A percentile compares a stretch with the other conserved stretches of the same genome.
These are phyloP conservation scores for Botryotinia convoluta DNA, from an alignment of 2,329 filamentous ascomycete species.

Conservation along the genomic window DNA sequence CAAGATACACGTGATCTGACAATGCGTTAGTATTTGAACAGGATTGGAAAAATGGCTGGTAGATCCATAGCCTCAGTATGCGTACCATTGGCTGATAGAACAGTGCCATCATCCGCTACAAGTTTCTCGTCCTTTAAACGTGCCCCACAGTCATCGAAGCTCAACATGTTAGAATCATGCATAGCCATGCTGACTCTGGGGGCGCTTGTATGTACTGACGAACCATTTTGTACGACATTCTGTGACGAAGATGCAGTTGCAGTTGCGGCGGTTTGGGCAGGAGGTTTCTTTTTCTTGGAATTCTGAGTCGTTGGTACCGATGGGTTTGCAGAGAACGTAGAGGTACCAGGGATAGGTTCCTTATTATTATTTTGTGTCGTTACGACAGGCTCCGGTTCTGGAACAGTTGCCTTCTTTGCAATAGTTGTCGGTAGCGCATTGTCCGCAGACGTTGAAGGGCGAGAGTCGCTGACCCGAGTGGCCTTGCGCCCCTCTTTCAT, in stretches of 20 bases:
- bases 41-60: not conserved
- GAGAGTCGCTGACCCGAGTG: slow-evolving; percentile 39
- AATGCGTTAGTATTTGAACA: slow-evolving; percentile 25
- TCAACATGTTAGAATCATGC: slow-evolving; percentile 80
- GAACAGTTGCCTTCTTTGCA: slow-evolving; percentile 43
- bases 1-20: slow-evolving; percentile 84
- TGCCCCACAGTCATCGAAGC: slow-evolving; percentile 70
- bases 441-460: slow-evolving; percentile 23
- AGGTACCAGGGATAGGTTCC: slow-evolving; percentile 54
- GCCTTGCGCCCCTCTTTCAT: slow-evolving; percentile 59
- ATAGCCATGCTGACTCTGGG: slow-evolving; percentile 28
- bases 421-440: slow-evolving; percentile 24
- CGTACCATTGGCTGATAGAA: slow-evolving; percentile 82
- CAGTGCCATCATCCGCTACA: slow-evolving; percentile 86
- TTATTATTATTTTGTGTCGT: slow-evolving; percentile 40
- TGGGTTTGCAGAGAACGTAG: slow-evolving; percentile 53
- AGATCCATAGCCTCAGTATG: slow-evolving; percentile 24
- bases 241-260: slow-evolving; percentile 22
- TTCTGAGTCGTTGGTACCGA: slow-evolving; percentile 43
- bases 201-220: slow-evolving; percentile 21
- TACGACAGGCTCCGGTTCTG: slow-evolving; percentile 33
- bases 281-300: slow-evolving; percentile 84
- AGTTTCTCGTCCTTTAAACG: slow-evolving; percentile 73
- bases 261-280: slow-evolving; percentile 28
- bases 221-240: slow-evolving; percentile 19